phyloP scores from a whole-genome alignment of 78 protist species.

The Dictyostelium capitatum region DNA sequence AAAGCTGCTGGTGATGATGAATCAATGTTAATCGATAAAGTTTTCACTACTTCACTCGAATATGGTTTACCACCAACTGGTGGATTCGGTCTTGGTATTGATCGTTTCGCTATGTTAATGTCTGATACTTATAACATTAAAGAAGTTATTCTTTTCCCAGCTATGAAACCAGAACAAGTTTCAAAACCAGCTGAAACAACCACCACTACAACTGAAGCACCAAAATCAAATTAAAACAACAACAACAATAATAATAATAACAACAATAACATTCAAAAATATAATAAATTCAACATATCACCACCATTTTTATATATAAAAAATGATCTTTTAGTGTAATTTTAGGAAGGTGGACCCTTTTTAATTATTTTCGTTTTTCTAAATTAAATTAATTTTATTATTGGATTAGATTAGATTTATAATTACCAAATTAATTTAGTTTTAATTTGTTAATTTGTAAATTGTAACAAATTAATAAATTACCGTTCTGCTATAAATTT shows the following conservation, averaged over 20 bases:
- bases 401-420: too few species aligned
- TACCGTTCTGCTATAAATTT: too few species aligned
- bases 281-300: not conserved
- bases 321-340: not conserved
- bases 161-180: constrained; percentile 92
- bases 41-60: constrained; percentile 97
- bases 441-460: too few species aligned
- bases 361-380: too few species aligned
- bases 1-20: constrained; percentile 95
- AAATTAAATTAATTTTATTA: too few species aligned
- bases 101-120: constrained; percentile 98
- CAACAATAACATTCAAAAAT: not conserved
- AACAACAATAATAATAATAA: not conserved
- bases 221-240: constrained; percentile 16
- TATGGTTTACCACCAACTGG: constrained; percentile 99
- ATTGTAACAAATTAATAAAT: too few species aligned
- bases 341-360: too few species aligned
- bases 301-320: not conserved
- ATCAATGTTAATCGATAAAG: constrained; percentile 96
- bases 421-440: too few species aligned
- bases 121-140: constrained; percentile 96
- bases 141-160: constrained; percentile 99
- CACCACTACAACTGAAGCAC: not conserved
- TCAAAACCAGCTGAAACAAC: not conserved
- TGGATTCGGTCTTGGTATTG: constrained; percentile 99